Percentiles rank a stretch among this genome's conserved stretches.
These are phyloP conservation scores for Fereydounia khargensis DNA, from an alignment of 1,284 basidiomycete genomes.

Conservation along the genomic window DNA sequence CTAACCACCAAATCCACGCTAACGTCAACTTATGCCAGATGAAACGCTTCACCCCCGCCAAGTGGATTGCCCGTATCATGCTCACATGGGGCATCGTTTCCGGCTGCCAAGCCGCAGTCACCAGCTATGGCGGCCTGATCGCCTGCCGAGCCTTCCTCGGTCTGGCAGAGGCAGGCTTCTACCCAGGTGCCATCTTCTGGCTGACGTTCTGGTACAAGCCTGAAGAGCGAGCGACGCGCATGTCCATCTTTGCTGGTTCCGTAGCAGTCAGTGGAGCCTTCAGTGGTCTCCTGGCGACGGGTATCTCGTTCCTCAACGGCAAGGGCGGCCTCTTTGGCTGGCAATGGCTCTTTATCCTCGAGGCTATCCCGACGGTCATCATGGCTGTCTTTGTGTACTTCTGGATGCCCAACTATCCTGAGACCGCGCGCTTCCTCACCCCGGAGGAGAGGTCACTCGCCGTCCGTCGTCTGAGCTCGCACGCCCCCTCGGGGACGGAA, in stretches of 20 bases:
- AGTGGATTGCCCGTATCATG: conserved; percentile 17
- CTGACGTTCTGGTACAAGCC: conserved; percentile 15
- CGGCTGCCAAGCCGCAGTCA: conserved; percentile 11
- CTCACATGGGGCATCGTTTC: conserved; percentile 19
- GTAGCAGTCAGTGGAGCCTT: conserved; percentile 60
- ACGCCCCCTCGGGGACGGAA: background rate
- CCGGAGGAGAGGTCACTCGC: conserved; percentile 47
- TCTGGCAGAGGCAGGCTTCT: conserved; percentile 18
- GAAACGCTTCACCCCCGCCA: conserved; percentile 5
- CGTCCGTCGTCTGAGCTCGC: background rate
- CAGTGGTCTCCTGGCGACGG: conserved; percentile 47
- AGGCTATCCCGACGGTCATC: conserved; percentile 60
- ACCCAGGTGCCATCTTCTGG: background rate
- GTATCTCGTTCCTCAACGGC: background rate
- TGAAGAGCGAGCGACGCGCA: conserved; percentile 7
- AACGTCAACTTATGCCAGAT: no score
- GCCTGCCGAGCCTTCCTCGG: conserved; percentile 11
- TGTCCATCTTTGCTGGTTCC: conserved; percentile 14
- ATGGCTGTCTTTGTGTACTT: conserved; percentile 59
- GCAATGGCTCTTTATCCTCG: conserved; percentile 59
- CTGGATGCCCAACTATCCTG: conserved; percentile 62
- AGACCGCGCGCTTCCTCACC: conserved; percentile 60
- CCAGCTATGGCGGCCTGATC: conserved; percentile 17
- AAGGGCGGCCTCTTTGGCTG: conserved; percentile 28
- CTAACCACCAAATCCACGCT: no score